These are phyloP conservation scores for Coemansia sp. DNA, from an alignment of 192 early-diverging fungal genomes.

Conservation along the genomic window DNA sequence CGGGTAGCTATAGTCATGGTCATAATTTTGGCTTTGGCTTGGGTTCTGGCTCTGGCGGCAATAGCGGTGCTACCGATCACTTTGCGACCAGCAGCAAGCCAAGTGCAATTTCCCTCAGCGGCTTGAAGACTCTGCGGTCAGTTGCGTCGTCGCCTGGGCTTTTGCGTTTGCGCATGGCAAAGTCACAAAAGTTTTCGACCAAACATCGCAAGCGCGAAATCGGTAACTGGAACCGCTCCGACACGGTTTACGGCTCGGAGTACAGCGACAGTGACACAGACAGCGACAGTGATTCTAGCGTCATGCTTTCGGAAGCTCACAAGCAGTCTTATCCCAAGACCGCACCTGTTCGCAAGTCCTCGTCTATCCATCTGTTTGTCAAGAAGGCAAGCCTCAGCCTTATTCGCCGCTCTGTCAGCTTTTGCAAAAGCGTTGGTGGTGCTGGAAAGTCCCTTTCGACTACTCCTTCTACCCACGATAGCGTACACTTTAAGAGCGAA, in stretches of 20 bases:
- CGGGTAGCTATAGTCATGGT: neutral
- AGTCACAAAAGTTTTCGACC: conserved; percentile 7
- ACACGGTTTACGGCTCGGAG: conserved; percentile 15
- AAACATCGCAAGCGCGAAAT: conserved; percentile 1
- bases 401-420: conserved; percentile 47
- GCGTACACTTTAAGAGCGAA: neutral
- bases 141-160: conserved; percentile 19
- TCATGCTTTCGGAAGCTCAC: conserved; percentile 9
- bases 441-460: neutral
- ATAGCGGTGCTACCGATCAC: neutral
- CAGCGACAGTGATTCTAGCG: conserved; percentile 26
- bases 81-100: neutral
- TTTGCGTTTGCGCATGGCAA: conserved; percentile 34
- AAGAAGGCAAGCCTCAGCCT: conserved; percentile 45
- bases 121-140: conserved; percentile 21
- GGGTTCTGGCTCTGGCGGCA: conserved; percentile 2
- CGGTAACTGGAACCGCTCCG: conserved; percentile 21
- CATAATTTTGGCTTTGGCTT: too few species aligned
- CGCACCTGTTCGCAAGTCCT: conserved; percentile 30
- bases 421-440: conserved; percentile 38
- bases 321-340: conserved; percentile 1
- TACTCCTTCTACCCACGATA: neutral
- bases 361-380: conserved; percentile 37
- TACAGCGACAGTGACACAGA: conserved; percentile 24
- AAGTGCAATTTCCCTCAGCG: neutral